Percentiles rank a stretch among this genome's conserved stretches.
Evolutionary conservation across 345 rosid genomes (phyloP).

Genomic region (Theobroma cacao): DNA sequence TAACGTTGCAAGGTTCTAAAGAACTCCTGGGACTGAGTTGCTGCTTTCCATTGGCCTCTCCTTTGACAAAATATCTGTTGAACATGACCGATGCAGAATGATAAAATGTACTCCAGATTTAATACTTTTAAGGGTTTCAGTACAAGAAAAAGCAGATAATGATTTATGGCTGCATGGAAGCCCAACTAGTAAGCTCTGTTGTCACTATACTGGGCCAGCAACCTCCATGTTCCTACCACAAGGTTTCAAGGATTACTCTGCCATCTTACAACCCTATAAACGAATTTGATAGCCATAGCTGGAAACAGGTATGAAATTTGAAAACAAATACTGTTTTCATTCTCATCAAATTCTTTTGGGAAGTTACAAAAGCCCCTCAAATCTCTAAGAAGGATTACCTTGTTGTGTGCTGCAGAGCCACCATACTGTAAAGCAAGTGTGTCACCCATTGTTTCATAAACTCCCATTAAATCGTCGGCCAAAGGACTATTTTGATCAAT

Average conservation of each 20-base stretch:
- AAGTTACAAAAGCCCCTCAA: background rate
- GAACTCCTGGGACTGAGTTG: conserved; percentile 93
- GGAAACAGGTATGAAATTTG: background rate
- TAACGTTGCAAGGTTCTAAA: conserved; percentile 86
- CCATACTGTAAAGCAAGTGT: conserved; percentile 95
- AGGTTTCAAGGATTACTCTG: background rate
- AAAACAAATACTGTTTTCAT: background rate
- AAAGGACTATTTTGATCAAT: conserved; percentile 71
- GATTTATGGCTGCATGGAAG: background rate
- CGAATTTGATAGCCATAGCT: background rate
- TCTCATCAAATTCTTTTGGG: background rate
- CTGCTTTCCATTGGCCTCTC: conserved; percentile 99
- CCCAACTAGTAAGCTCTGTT: background rate
- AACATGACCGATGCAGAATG: conserved; percentile 15
- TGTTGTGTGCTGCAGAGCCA: conserved; percentile 97
- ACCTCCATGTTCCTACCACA: background rate
- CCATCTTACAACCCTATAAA: background rate
- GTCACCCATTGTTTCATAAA: conserved; percentile 95
- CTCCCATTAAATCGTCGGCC: conserved; percentile 72
- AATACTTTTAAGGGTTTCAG: background rate
- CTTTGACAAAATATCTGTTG: conserved; percentile 85
- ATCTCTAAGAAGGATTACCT: conserved; percentile 42
- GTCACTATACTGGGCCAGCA: background rate
- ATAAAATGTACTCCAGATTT: background rate
- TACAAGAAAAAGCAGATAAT: background rate